Base-by-base conservation (phyloP, 306 rosid species). In the Ormosia semicastrata region DNA sequence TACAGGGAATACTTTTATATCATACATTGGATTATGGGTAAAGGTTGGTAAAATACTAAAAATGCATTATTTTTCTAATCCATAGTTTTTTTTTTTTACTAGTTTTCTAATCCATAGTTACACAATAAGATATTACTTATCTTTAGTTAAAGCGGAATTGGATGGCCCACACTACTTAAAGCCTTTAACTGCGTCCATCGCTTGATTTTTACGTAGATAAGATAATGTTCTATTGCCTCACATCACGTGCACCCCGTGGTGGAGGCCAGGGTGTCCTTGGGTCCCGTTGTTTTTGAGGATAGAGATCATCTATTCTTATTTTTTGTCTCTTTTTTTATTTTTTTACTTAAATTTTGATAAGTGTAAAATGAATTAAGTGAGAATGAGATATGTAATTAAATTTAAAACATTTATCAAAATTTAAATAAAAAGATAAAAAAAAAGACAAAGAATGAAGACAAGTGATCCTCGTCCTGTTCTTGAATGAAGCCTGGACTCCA, bases 251-350 rank as follows among this genome's bases (percentile, higher is more conserved):
- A 29, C 66, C 5, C 54, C 39, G 44, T 66, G 66, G 82, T 77
- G 73, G 81, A 77, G 40, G 81, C 73, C 73, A 65, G 81, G 60
- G 68, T 41, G 70, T 36, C 44, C 4, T 10, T 14, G 57, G 58
- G 2, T 30, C 11, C 13, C 44, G 15, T 4, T 43, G 33, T 7
- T 24, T 50, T 15, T 3, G 32, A 37, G n/a, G n/a, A n/a, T n/a
- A n/a, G n/a, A n/a, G n/a, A n/a, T n/a, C n/a, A n/a, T n/a, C n/a
- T n/a, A n/a, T n/a, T n/a, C n/a, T n/a, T n/a, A n/a, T n/a, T n/a
- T n/a, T n/a, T n/a, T n/a, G n/a, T n/a, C n/a, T n/a, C n/a, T n/a
- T n/a, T n/a, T n/a, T n/a, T n/a, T n/a, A n/a, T n/a, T n/a, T n/a
- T n/a, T n/a, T n/a, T n/a, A n/a, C n/a, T n/a, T n/a, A n/a, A n/a